Evolutionary conservation across 2,329 filamentous ascomycete genomes (phyloP).

Genomic region (Arthrinium phaeospermum): DNA sequence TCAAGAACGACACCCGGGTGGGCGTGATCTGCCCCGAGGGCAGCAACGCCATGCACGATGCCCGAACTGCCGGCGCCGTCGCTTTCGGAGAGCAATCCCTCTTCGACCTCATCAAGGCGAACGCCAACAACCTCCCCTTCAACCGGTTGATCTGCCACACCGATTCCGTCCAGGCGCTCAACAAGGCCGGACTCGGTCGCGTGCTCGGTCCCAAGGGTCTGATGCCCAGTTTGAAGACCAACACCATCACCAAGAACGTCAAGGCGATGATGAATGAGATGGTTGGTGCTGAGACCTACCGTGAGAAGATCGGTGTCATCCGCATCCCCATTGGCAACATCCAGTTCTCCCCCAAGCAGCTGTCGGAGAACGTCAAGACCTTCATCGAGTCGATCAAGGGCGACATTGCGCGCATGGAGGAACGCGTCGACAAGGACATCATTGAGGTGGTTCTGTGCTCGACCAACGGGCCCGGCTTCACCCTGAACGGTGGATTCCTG

Average conservation of each 20-base stretch:
- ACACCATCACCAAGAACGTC: constrained; percentile 86
- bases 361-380: constrained; percentile 82
- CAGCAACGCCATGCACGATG: constrained; percentile 75
- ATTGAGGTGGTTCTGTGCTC: constrained; percentile 82
- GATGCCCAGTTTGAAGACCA: constrained; percentile 89
- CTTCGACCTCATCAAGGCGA: constrained; percentile 75
- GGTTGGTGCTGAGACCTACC: constrained; percentile 84
- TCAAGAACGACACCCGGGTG: constrained; percentile 86
- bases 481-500: constrained; percentile 79
- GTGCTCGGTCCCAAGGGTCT: constrained; percentile 87
- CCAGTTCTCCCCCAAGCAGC: constrained; percentile 83
- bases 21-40: constrained; percentile 90
- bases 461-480: constrained; percentile 85
- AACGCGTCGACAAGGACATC: constrained; percentile 73
- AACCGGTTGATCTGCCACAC: constrained; percentile 88
- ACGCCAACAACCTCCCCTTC: constrained; percentile 78
- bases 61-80: constrained; percentile 77
- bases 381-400: constrained; percentile 79
- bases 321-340: constrained; percentile 91
- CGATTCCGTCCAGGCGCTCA: constrained; percentile 77
- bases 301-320: constrained; percentile 83
- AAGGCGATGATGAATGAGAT: constrained; percentile 77
- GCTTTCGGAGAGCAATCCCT: constrained; percentile 86
- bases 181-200: constrained; percentile 79
- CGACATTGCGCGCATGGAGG: constrained; percentile 71